Evolutionary conservation across 805 yeast genomes (phyloP), one percentile per base, ranked within the genome.

Genomic region (Schizosaccharomyces octosporus): DNA sequence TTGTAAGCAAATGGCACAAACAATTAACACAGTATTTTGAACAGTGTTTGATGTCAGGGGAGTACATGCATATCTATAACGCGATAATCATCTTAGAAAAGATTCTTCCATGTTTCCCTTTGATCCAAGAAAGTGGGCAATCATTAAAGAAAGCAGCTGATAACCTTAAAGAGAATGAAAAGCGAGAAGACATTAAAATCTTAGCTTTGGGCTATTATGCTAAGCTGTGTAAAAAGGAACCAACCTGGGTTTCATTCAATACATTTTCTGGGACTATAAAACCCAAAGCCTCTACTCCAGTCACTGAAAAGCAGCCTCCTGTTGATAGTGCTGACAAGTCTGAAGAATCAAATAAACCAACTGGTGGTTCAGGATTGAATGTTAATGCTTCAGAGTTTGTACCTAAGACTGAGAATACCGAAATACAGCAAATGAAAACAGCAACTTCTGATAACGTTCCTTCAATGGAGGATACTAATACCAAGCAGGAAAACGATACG

Each of bases 31-130:
- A 71, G 1, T 79, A 77, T 39, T 64, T 82, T 9, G 65, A 69
- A 9, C 65, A 69, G 1, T 74, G 81, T 3, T 71, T 84, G 55
- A 67, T 69, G 21, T 76, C 79, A 5, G 69, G 72, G 2, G 84
- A 83, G 62, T 89, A 87, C 69, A 84, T 85, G 80, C 81, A 85
- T 1, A 77, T 93, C 61, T 79, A 88, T 62, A 89, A 88, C 70
- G 79, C 87, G 2, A 85, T 88, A 63, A 83, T 85, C 0, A 80
- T 87, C 66, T 73, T 88, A 73, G 86, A 83, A 68, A 81, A 81
- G 65, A 71, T 83, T 55, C 71, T 83, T 21, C 76, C 77, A 1
- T 76, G 78, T 17, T 87, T 80, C 68, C 95, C 96, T 0, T 72
- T 76, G 11, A 78, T 85, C 15, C 81, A 81, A 61, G 81, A 78